Percentiles rank a stretch among this genome's conserved stretches.
phyloP scores from a whole-genome alignment of 2,329 filamentous ascomycete genomes.

The Microdochium trichocladiopsis region DNA sequence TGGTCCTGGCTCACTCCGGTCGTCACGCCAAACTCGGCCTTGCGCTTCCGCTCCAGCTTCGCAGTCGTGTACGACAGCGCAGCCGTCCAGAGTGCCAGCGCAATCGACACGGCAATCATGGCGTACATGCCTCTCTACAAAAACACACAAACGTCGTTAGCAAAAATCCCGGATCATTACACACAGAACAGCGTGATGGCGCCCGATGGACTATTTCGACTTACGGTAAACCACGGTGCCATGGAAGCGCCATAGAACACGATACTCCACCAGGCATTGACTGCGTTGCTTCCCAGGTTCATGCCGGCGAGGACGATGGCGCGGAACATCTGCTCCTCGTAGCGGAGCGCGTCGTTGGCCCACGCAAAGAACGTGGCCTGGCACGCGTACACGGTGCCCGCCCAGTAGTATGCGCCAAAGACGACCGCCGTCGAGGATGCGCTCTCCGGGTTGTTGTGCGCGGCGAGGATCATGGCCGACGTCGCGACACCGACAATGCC shows the following conservation, averaged over 20 bases:
- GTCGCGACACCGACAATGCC: slow-evolving; percentile 34
- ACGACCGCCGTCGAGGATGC: slow-evolving; percentile 39
- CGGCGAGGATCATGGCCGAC: slow-evolving; percentile 52
- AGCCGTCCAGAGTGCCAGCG: slow-evolving; percentile 51
- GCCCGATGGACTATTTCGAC: slow-evolving; percentile 13
- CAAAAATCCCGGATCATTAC: too few relatives aligned
- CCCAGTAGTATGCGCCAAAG: slow-evolving; percentile 64
- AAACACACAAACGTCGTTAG: slow-evolving; percentile 2
- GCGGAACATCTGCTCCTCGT: slow-evolving; percentile 55
- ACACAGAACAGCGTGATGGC: slow-evolving; percentile 6
- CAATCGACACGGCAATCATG: slow-evolving; percentile 59
- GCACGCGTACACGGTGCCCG: slow-evolving; percentile 63
- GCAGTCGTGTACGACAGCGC: slow-evolving; percentile 39
- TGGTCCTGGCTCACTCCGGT: not conserved
- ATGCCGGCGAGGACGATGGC: slow-evolving; percentile 65
- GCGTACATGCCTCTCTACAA: slow-evolving; percentile 61
- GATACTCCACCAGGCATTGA: slow-evolving; percentile 70
- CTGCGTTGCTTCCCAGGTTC: slow-evolving; percentile 61
- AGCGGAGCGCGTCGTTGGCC: slow-evolving; percentile 64
- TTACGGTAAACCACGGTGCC: slow-evolving; percentile 58
- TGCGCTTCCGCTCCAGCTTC: slow-evolving; percentile 24
- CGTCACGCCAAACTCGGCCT: slow-evolving; percentile 7
- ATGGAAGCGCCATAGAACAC: slow-evolving; percentile 62
- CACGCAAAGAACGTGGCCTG: slow-evolving; percentile 71
- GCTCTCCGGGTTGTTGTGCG: slow-evolving; percentile 31